phyloP scores from a whole-genome alignment of 108 stramenopile species.

The Cylindrotheca fusiformis region DNA sequence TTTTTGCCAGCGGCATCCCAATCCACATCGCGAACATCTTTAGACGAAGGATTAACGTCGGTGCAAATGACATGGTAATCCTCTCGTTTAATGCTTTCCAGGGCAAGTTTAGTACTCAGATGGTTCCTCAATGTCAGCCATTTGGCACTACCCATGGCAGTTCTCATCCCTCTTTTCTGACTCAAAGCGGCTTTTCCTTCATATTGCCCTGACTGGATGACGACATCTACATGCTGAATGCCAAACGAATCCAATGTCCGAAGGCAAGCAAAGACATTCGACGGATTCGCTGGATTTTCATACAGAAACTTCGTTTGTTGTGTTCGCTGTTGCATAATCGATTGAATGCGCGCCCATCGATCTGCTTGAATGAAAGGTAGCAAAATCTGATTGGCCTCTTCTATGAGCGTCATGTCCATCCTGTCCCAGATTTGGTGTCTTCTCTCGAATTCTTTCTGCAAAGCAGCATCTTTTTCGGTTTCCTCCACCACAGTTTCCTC shows the following conservation, averaged over 20 bases:
- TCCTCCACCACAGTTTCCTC: slow-evolving; percentile 20
- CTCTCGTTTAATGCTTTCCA: slow-evolving; percentile 40
- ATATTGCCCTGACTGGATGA: slow-evolving; percentile 59
- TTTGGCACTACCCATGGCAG: slow-evolving; percentile 74
- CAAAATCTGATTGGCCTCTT: slow-evolving; percentile 28
- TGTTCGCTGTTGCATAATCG: slow-evolving; percentile 58
- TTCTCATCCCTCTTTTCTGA: slow-evolving; percentile 75
- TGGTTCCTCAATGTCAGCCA: slow-evolving; percentile 61
- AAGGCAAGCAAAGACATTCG: slow-evolving; percentile 94
- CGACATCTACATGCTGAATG: slow-evolving; percentile 75
- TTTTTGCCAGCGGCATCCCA: slow-evolving; percentile 50
- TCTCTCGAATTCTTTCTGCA: slow-evolving; percentile 15
- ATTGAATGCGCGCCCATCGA: slow-evolving; percentile 59
- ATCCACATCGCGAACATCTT: slow-evolving; percentile 68
- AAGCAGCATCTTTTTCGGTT: slow-evolving; percentile 20
- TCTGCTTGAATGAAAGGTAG: slow-evolving; percentile 48
- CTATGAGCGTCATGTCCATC: slow-evolving; percentile 21
- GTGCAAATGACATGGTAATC: slow-evolving; percentile 66
- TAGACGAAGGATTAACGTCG: slow-evolving; percentile 67
- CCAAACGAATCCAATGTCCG: slow-evolving; percentile 90
- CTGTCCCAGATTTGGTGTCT: slow-evolving; percentile 15
- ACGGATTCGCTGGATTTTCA: slow-evolving; percentile 93
- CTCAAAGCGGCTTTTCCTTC: slow-evolving; percentile 62
- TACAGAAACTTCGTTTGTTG: slow-evolving; percentile 70
- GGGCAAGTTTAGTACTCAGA: slow-evolving; percentile 22